Conservation (phyloP, 257 asterid species). For the Rehmannia glutinosa region DNA sequence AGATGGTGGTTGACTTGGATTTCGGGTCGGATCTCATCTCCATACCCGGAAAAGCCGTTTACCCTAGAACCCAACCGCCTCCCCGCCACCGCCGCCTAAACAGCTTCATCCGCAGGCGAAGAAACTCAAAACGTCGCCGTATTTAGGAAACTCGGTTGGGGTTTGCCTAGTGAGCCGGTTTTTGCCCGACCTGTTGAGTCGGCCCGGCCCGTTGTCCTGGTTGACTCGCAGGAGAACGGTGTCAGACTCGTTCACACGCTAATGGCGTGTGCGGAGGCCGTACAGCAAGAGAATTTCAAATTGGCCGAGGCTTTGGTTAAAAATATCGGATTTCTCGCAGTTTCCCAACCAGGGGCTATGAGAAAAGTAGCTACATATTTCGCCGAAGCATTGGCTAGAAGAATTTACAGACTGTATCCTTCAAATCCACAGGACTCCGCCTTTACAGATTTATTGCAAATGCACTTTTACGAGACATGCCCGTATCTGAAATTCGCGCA, state of each 20-base stretch:
- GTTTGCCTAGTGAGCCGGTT: constrained; percentile 4
- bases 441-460: constrained; percentile 56
- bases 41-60: constrained; percentile 71
- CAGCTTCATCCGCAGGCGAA: constrained; percentile 42
- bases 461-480: constrained; percentile 86
- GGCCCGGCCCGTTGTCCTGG: constrained; percentile 51
- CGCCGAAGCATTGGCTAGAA: constrained; percentile 72
- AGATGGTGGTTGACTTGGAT: constrained; percentile 29
- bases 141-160: not conserved
- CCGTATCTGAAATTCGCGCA: constrained; percentile 91
- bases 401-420: constrained; percentile 53
- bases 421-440: constrained; percentile 49
- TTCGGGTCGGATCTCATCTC: constrained; percentile 86
- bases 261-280: constrained; percentile 91
- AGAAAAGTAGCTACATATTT: constrained; percentile 84
- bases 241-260: constrained; percentile 71
- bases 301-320: constrained; percentile 69
- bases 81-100: not conserved
- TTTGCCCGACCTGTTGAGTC: constrained; percentile 25
- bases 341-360: constrained; percentile 85
- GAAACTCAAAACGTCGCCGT: constrained; percentile 32
- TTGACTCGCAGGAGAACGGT: constrained; percentile 87
- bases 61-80: constrained; percentile 27
- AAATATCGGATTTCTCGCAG: constrained; percentile 63
- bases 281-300: constrained; percentile 56